Base-by-base conservation (phyloP, 352 stramenopile genomes). In the Phytopythium vexans region DNA sequence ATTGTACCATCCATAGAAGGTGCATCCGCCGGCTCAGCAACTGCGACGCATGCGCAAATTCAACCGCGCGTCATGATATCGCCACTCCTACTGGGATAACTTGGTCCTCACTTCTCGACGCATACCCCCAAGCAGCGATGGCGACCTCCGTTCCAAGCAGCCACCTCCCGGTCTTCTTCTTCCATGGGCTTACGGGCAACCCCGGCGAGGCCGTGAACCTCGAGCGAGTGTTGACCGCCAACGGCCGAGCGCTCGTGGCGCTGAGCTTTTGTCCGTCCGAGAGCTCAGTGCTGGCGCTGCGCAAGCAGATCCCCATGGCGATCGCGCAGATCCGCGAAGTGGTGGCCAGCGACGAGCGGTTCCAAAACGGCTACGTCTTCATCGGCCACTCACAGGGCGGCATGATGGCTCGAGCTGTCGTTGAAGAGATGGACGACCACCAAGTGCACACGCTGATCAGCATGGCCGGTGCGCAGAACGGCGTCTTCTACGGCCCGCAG, bases 401-500 rank as follows among this genome's bases (percentile, higher is more conserved):
- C 0, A 47, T 66, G 1, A 40, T 82, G 9, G 66, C 66, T 11
- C 70, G 70, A 8, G 66, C 63, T 8, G 72, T 85, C 9, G 46
- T 82, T 16, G 74, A 85, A 54, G 63, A 77, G 40, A 81, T 80
- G 71, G 61, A 85, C 44, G 71, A 82, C 49, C 74, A 85, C 60
- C 71, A 72, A 8, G 66, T 72, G 27, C 58, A 72, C 37, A 60
- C 60, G 33, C 55, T 82, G 32, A 66, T 85, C 42, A 78, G 66
- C 54, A 56, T 85, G 9, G 74, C 71, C 0, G 71, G 74, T 3
- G 61, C 64, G 6, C 68, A 80, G 37, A 82, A 82, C 54, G 70
- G 74, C 37, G 66, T 75, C 56, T 84, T 84, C 54, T 77, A 80
- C 56, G 72, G 71, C 3, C 71, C 70, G 0, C 72, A 83, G 41